Evolutionary conservation across 495 filamentous ascomycete genomes (phyloP), one percentile per base, ranked within the genome.

Genomic region (Aspergillus baeticus): DNA sequence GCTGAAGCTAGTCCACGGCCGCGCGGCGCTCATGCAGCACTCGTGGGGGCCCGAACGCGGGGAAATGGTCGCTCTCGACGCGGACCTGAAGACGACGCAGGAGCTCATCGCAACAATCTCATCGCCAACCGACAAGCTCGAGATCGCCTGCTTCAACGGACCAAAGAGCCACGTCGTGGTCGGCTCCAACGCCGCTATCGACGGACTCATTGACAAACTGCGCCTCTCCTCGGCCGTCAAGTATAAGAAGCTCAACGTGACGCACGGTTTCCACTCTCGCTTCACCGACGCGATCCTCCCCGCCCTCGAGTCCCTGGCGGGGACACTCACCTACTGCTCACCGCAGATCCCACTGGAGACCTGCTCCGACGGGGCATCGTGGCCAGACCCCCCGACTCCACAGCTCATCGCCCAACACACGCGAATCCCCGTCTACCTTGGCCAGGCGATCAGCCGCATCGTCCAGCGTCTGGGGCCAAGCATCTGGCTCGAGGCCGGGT

Each of bases 401-500:
- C 63, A 59, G 23, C 74, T 72, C 1, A 65, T 80, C 0, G 61
- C 72, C 0, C 57, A 74, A 0, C 81, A 84, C 49, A 75, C 74
- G 57, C 64, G 79, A 5, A 61, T 73, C 1, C 77, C 81, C 0
- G 81, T 84, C 0, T 80, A 65, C 55, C 83, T 84, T 53, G 38
- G 65, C 6, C 68, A 80, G 8, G 80, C 80, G 0, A 59, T 83
- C 0, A 63, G 73, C 35, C 57, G 79, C 17, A 56, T 83, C 0
- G 55, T 68, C 8, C 45, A 73, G 31, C 37, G 65, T 6, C 67
- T 72, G 41, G 62, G 65, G 0, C 33, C 57, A 0, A 64, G 61
- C 6, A 65, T 78, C 8, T 84, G 67, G 62, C 69, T 83, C 0
- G 82, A 84, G 51, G 78, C 79, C 18, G 80, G 81, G 0, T 79